A percentile compares a stretch with the other conserved stretches of the same genome.
Conservation (phyloP, 352 stramenopile genomes). For the Pythium graminicola region DNA sequence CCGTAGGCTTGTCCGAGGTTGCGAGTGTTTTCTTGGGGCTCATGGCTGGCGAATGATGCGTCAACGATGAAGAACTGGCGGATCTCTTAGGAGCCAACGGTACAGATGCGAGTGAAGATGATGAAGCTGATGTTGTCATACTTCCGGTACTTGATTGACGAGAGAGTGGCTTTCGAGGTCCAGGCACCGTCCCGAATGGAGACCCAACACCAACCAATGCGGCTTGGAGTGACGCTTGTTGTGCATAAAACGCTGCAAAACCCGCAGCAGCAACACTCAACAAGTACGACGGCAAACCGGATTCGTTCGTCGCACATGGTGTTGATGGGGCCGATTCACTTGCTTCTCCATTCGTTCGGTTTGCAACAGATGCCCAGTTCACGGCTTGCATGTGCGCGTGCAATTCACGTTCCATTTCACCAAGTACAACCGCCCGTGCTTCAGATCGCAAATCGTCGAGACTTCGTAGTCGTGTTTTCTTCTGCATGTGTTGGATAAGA, state of each 20-base stretch:
- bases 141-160: slow-evolving; percentile 18
- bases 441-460: slow-evolving; percentile 62
- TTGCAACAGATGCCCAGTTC: slow-evolving; percentile 46
- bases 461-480: slow-evolving; percentile 69
- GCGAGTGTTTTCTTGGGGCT: slow-evolving; percentile 4
- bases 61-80: slow-evolving; percentile 4
- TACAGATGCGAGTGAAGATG: slow-evolving; percentile 4
- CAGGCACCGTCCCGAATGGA: not conserved
- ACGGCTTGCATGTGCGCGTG: slow-evolving; percentile 66
- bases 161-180: slow-evolving; percentile 13
- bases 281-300: slow-evolving; percentile 45
- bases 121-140: slow-evolving; percentile 9
- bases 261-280: slow-evolving; percentile 48
- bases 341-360: slow-evolving; percentile 4
- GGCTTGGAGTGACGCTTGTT: slow-evolving; percentile 37
- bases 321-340: not conserved
- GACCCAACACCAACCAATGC: slow-evolving; percentile 14
- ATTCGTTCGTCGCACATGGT: not conserved
- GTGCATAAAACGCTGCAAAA: slow-evolving; percentile 52
- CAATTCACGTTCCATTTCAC: slow-evolving; percentile 68
- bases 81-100: slow-evolving; percentile 12
- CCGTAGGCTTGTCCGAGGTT: slow-evolving; percentile 12
- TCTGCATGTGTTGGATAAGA: slow-evolving; percentile 77
- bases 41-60: slow-evolving; percentile 7
- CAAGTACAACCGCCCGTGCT: slow-evolving; percentile 49